phyloP scores from a whole-genome alignment of 768 basidiomycete genomes.

The Leucosporidium creatinivorum region DNA sequence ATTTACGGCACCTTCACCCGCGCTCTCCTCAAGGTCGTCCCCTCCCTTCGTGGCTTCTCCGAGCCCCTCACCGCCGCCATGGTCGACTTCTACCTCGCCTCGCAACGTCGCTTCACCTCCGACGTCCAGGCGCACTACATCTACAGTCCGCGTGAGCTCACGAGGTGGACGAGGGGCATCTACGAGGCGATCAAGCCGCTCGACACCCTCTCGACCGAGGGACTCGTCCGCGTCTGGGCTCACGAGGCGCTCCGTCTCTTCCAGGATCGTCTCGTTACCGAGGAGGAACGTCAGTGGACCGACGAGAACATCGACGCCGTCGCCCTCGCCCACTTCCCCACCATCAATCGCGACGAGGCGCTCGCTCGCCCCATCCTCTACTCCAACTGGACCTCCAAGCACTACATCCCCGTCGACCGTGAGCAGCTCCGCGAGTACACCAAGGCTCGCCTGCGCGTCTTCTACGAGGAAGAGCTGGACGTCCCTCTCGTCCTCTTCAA shows the following conservation, averaged over 20 bases:
- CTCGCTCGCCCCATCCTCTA: slow-evolving; percentile 83
- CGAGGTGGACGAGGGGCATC: slow-evolving; percentile 92
- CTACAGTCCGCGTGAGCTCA: slow-evolving; percentile 97
- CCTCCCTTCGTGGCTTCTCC: slow-evolving; percentile 82
- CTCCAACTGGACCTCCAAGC: slow-evolving; percentile 98
- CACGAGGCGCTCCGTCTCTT: slow-evolving; percentile 95
- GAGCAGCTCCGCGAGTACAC: slow-evolving; percentile 90
- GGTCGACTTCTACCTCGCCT: slow-evolving; percentile 90
- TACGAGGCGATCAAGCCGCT: slow-evolving; percentile 93
- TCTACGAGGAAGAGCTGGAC: slow-evolving; percentile 97
- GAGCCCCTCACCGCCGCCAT: slow-evolving; percentile 95
- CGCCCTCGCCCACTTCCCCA: slow-evolving; percentile 87
- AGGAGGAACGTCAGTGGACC: slow-evolving; percentile 90
- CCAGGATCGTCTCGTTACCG: slow-evolving; percentile 90
- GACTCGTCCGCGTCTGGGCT: slow-evolving; percentile 93
- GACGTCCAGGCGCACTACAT: slow-evolving; percentile 98
- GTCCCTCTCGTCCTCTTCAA: slow-evolving; percentile 97
- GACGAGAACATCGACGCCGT: slow-evolving; percentile 79
- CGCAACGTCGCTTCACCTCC: slow-evolving; percentile 88
- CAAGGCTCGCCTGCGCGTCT: slow-evolving; percentile 92
- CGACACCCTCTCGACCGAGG: slow-evolving; percentile 87
- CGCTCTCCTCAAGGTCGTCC: slow-evolving; percentile 88
- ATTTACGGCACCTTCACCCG: slow-evolving; percentile 98
- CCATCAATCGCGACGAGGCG: slow-evolving; percentile 78
- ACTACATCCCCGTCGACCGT: slow-evolving; percentile 91